A percentile compares a stretch with the other conserved stretches of the same genome.
Conservation (phyloP, 2,329 filamentous ascomycete genomes). For the Bisporella sp. region DNA sequence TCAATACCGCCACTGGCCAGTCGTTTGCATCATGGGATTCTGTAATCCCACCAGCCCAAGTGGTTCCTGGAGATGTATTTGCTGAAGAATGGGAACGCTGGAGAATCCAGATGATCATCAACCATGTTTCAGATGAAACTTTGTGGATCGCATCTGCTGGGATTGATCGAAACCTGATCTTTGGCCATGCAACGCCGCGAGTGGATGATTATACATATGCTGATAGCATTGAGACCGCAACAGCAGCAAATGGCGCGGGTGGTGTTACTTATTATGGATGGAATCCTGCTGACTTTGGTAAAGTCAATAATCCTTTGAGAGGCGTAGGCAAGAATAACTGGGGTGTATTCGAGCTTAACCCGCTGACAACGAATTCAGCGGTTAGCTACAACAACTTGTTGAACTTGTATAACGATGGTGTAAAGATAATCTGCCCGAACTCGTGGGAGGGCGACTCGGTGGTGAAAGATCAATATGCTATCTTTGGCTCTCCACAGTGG, state of each 20-base stretch:
- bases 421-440: conserved; percentile 12
- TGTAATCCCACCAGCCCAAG: conserved; percentile 6
- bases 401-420: conserved; percentile 8
- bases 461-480: conserved; percentile 9
- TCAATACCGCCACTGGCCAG: conserved; percentile 8
- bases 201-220: conserved; percentile 10
- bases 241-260: conserved; percentile 11
- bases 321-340: conserved; percentile 10
- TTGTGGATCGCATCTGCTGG: conserved; percentile 10
- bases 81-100: conserved; percentile 12
- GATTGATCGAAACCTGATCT: conserved; percentile 8
- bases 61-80: conserved; percentile 8
- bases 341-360: conserved; percentile 11
- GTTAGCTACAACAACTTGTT: conserved; percentile 6
- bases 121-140: conserved; percentile 10
- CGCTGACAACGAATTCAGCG: conserved; percentile 3
- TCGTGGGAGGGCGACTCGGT: conserved; percentile 10
- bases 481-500: conserved; percentile 10
- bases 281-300: conserved; percentile 3
- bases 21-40: conserved; percentile 8
- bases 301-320: conserved; percentile 4
- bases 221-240: conserved; percentile 8
- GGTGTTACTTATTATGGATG: conserved; percentile 12
- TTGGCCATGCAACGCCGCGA: conserved; percentile 11
- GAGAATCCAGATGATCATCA: conserved; percentile 9